These are phyloP conservation scores for Vanilla planifolia DNA, from an alignment of 106 monocot genomes.

Conservation along the genomic window DNA sequence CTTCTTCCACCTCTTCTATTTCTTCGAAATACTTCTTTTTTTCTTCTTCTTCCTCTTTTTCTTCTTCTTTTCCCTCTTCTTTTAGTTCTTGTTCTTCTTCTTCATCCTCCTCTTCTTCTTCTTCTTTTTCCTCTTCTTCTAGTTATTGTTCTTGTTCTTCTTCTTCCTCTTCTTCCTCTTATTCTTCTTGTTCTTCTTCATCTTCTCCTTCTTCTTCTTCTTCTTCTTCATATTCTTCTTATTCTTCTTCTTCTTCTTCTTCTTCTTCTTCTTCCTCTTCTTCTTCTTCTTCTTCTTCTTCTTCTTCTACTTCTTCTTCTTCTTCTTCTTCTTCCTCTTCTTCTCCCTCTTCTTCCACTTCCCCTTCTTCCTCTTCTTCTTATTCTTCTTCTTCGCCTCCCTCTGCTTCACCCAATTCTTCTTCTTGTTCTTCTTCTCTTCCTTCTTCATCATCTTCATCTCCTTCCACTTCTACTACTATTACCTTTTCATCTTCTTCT, in stretches of 20 bases:
- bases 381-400: no score
- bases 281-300: neutral
- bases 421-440: no score
- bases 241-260: neutral
- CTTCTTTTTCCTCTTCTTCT: neutral
- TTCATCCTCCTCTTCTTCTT: neutral
- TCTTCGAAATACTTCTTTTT: no score
- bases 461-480: neutral
- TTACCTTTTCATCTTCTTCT: neutral
- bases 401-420: no score
- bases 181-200: neutral
- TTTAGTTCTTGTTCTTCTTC: no score
- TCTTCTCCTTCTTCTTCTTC: neutral
- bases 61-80: neutral
- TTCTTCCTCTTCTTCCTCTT: neutral
- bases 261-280: neutral
- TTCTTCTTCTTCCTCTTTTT: neutral
- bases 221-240: no score
- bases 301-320: neutral
- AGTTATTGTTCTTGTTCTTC: neutral
- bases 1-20: no score
- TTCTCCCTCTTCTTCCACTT: no score
- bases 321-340: neutral
- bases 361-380: no score
- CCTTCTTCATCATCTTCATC: no score